Evolutionary conservation across 2,329 filamentous ascomycete genomes (phyloP), one percentile per base, ranked within the genome.

Genomic region (Pyricularia pennisetigena): DNA sequence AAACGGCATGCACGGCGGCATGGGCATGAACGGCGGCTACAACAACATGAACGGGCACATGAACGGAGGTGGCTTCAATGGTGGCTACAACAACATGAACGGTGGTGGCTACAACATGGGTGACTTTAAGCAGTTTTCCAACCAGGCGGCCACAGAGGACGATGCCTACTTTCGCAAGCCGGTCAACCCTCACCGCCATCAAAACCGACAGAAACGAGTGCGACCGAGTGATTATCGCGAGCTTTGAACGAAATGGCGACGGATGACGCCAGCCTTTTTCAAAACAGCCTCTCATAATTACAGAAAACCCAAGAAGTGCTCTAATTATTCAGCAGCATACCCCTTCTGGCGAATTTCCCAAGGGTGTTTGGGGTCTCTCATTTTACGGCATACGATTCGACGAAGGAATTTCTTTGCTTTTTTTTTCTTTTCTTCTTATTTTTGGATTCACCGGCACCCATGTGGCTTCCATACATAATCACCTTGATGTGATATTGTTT

Each of bases 111-210:
- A 67, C 69, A 73, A 30, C 70, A 72, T 14, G 71, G 71, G 63
- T 69, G 81, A 80, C 72, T 83, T 84, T 65, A 74, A 78, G 0
- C 80, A 82, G 70, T 84, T 85, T 72, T 83, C 83, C 66, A 74
- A 78, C 1, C 80, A 82, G 69, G 84, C 85, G 2, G 88, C 85
- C 69, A 87, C 88, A 71, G 92, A 96, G 68, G 93, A 97, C 69
- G 92, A 93, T 70, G 92, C 95, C 7, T 99, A 99, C 79, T 96
- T 98, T 77, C 87, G 95, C 69, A 94, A 97, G 78, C 95, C 95
- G 0, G 92, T 98, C 70, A 99, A 99, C 76, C 94, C 94, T 2
- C 92, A 97, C 76, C 88, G 95, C 66, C 92, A 95, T 76, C 90
- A 94, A 78, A 92, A 93, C 75, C 87, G 91, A 74, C 89, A 93